phyloP scores from a whole-genome alignment of 1,284 basidiomycete species.

The Farysia itapuensis region DNA sequence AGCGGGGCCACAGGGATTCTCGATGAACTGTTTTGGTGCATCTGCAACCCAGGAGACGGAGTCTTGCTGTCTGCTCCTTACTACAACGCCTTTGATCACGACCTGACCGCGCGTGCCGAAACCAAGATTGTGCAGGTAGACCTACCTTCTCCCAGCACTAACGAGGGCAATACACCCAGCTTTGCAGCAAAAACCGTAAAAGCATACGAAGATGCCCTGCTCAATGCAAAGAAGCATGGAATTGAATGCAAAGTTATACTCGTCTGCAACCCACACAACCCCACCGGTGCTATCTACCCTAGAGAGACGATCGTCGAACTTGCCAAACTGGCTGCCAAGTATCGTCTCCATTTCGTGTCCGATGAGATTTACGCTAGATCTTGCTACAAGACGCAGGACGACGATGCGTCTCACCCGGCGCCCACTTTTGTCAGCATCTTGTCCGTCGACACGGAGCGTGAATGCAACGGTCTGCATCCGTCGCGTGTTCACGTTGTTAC shows the following conservation, averaged over 20 bases:
- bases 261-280: conserved; percentile 51
- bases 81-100: conserved; percentile 46
- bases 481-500: conserved; percentile 39
- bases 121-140: conserved; percentile 25
- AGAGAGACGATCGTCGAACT: conserved; percentile 34
- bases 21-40: conserved; percentile 38
- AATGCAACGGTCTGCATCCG: conserved; percentile 29
- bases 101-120: conserved; percentile 24
- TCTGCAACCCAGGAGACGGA: conserved; percentile 41
- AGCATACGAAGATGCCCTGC: conserved; percentile 31
- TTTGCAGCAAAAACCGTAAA: conserved; percentile 20
- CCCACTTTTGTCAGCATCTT: conserved; percentile 40
- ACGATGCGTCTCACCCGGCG: conserved; percentile 7
- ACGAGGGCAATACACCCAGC: not conserved
- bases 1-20: conserved; percentile 42
- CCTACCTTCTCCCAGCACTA: conserved; percentile 6
- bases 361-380: conserved; percentile 54
- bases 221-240: conserved; percentile 12
- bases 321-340: conserved; percentile 34
- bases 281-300: conserved; percentile 42
- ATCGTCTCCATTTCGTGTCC: conserved; percentile 43
- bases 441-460: conserved; percentile 23
- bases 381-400: conserved; percentile 15
- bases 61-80: conserved; percentile 42
- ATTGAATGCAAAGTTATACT: conserved; percentile 23